These are phyloP conservation scores for Neurospora sp. DNA, from an alignment of 495 filamentous ascomycete genomes.

Conservation along the genomic window DNA sequence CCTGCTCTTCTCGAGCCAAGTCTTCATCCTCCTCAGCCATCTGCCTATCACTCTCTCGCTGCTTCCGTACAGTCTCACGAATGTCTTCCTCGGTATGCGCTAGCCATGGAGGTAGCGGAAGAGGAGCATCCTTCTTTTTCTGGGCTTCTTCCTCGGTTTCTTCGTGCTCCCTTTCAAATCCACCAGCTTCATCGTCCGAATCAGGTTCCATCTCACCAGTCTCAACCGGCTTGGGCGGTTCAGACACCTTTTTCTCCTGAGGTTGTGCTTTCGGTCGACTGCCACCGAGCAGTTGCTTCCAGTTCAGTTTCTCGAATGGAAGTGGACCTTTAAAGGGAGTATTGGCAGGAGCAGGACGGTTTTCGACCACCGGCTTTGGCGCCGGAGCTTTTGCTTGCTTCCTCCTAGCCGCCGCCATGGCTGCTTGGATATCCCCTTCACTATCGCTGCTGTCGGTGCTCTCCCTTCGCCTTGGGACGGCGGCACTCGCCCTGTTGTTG, in stretches of 20 bases:
- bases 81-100: conserved; percentile 41
- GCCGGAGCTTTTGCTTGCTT: conserved; percentile 24
- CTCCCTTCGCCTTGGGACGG: conserved; percentile 36
- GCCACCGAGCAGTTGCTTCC: conserved; percentile 44
- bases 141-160: conserved; percentile 1
- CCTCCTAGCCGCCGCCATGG: conserved; percentile 40
- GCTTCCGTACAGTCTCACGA: conserved; percentile 37
- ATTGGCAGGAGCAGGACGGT: conserved; percentile 24
- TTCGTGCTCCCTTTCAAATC: conserved; percentile 37
- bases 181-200: conserved; percentile 52
- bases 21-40: conserved; percentile 42
- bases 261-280: conserved; percentile 32
- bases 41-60: conserved; percentile 32
- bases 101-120: conserved; percentile 84
- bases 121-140: conserved; percentile 42
- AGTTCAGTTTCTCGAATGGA: conserved; percentile 79
- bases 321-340: conserved; percentile 67
- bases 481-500: conserved; percentile 49
- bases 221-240: conserved; percentile 5
- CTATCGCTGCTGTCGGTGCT: conserved; percentile 46
- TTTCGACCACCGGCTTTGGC: conserved; percentile 13
- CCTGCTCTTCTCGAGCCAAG: conserved; percentile 40
- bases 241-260: conserved; percentile 12
- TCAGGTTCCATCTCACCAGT: conserved; percentile 19
- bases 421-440: conserved; percentile 51